Conservation (phyloP, 495 filamentous ascomycete genomes). For the Cercophora samala region DNA sequence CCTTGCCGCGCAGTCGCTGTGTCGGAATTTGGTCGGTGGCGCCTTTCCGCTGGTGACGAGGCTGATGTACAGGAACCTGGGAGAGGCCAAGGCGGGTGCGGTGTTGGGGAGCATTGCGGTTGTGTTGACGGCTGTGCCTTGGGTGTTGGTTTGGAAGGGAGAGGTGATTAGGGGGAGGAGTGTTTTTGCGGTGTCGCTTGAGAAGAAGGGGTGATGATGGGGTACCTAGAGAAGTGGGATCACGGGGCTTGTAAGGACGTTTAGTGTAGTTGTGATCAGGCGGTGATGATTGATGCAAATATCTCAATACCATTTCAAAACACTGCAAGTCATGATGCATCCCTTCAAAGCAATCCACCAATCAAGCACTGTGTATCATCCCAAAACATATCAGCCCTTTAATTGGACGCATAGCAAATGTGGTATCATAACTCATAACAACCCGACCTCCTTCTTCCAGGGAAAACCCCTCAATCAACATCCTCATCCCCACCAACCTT, state of each 20-base stretch:
- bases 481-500: constrained; percentile 26
- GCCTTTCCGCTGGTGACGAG: constrained; percentile 75
- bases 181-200: constrained; percentile 57
- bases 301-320: no score
- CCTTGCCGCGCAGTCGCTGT: constrained; percentile 81
- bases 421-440: constrained; percentile 11
- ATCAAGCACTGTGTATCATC: no score
- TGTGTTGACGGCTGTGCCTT: constrained; percentile 73
- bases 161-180: constrained; percentile 73
- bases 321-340: no score
- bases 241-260: no score
- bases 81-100: constrained; percentile 68
- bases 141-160: constrained; percentile 80
- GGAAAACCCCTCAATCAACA: constrained; percentile 26
- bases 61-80: constrained; percentile 67
- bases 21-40: constrained; percentile 80
- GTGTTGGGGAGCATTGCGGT: constrained; percentile 73
- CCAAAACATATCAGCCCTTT: no score
- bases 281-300: no score
- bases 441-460: neutral
- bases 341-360: no score
- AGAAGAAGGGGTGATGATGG: neutral
- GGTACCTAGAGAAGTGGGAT: no score
- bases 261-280: no score
- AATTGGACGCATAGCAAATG: no score